These are phyloP conservation scores for Gossypium longicalyx DNA, from an alignment of 345 rosid genomes.

Conservation along the genomic window DNA sequence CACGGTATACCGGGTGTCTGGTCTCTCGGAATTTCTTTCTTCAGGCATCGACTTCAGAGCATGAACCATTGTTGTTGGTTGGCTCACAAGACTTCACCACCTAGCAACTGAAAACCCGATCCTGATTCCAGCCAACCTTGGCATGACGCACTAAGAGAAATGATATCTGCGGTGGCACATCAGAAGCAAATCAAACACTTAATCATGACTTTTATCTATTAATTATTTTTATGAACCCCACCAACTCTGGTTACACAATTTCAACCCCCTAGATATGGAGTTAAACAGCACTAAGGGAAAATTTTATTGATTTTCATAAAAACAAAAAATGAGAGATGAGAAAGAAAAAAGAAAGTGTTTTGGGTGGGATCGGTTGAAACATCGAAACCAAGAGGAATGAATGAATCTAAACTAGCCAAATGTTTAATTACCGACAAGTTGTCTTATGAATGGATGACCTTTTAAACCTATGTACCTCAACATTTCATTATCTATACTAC, in stretches of 20 bases:
- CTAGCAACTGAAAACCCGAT: constrained; percentile 34
- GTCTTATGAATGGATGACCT: not conserved
- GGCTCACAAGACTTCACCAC: constrained; percentile 46
- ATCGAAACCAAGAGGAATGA: constrained; percentile 82
- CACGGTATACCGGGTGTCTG: constrained; percentile 79
- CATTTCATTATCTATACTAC: too few relatives aligned
- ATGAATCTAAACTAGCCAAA: constrained; percentile 13
- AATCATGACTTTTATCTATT: constrained; percentile 29
- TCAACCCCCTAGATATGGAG: constrained; percentile 16
- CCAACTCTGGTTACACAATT: constrained; percentile 11
- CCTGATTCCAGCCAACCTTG: constrained; percentile 32
- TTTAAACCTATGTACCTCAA: not conserved
- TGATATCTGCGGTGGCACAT: constrained; percentile 36
- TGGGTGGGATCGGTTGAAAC: constrained; percentile 36
- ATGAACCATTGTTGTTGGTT: constrained; percentile 47
- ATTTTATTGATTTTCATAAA: too few relatives aligned
- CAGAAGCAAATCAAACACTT: constrained; percentile 28
- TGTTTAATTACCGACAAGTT: not conserved
- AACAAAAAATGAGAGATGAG: too few relatives aligned
- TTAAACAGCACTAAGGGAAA: not conserved
- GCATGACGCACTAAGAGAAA: constrained; percentile 34
- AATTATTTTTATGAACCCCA: constrained; percentile 30
- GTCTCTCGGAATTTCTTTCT: constrained; percentile 86
- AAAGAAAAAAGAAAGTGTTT: too few relatives aligned
- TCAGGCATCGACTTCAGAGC: constrained; percentile 8